These are phyloP conservation scores for Fragaria ananassa DNA, from an alignment of 306 rosid genomes.

Conservation along the genomic window DNA sequence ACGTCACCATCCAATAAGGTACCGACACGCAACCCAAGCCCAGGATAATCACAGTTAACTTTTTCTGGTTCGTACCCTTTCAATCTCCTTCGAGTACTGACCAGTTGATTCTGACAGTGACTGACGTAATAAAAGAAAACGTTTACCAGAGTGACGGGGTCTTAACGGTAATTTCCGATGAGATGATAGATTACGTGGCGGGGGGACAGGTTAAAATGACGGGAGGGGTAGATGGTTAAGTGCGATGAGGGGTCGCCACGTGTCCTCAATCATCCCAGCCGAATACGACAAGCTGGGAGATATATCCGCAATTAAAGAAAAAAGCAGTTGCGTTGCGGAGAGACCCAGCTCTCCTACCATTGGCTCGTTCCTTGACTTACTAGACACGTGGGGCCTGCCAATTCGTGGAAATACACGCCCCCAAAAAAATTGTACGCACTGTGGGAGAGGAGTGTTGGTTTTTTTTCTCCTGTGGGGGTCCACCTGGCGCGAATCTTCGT, in stretches of 20 bases:
- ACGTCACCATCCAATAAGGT: slow-evolving; percentile 37
- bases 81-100: background rate
- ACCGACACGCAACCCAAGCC: slow-evolving; percentile 12
- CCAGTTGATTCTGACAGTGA: background rate
- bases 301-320: slow-evolving; percentile 57
- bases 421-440: background rate
- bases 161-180: background rate
- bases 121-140: background rate
- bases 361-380: slow-evolving; percentile 70
- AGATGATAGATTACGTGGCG: background rate
- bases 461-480: slow-evolving; percentile 36
- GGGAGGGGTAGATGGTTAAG: slow-evolving; percentile 32
- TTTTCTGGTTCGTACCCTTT: slow-evolving; percentile 1
- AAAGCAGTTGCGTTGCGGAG: slow-evolving; percentile 44
- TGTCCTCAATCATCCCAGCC: slow-evolving; percentile 45
- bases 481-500: slow-evolving; percentile 46
- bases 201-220: background rate
- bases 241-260: slow-evolving; percentile 34
- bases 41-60: background rate
- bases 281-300: slow-evolving; percentile 65
- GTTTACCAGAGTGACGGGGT: background rate
- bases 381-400: slow-evolving; percentile 56
- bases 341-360: slow-evolving; percentile 42
- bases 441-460: background rate
- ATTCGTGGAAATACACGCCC: slow-evolving; percentile 54